These are phyloP conservation scores for Neonectria punicea DNA, from an alignment of 2,329 filamentous ascomycete species.

Conservation along the genomic window DNA sequence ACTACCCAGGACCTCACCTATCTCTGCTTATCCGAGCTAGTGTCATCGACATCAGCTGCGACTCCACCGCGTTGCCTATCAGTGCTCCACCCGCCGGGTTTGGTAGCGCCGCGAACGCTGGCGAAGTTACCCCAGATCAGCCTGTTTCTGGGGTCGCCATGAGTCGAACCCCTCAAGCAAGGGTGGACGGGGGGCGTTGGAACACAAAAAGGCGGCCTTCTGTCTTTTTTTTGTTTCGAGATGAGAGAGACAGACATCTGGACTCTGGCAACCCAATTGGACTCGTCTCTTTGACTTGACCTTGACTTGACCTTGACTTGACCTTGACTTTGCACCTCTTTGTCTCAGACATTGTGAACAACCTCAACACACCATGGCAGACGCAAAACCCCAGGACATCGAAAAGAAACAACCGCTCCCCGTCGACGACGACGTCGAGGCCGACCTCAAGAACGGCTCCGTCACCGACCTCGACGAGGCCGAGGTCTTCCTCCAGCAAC, in stretches of 20 bases:
- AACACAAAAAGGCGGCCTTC: constrained; percentile 31
- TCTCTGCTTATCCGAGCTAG: constrained; percentile 20
- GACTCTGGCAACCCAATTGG: not conserved
- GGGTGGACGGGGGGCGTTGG: not conserved
- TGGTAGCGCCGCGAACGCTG: not conserved
- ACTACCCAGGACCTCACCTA: not conserved
- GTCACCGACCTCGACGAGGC: constrained; percentile 42
- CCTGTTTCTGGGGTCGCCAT: constrained; percentile 24
- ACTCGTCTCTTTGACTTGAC: not conserved
- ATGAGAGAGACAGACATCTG: not conserved
- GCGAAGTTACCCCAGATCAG: constrained; percentile 35
- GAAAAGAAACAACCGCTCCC: constrained; percentile 35
- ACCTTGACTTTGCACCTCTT: no score
- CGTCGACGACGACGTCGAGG: constrained; percentile 37
- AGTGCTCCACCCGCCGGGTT: constrained; percentile 29
- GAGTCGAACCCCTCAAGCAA: constrained; percentile 20
- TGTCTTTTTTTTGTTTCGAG: constrained; percentile 11
- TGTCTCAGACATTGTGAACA: no score
- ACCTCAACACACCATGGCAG: constrained; percentile 28
- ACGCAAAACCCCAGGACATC: constrained; percentile 31
- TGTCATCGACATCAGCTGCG: constrained; percentile 17
- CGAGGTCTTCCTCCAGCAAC: constrained; percentile 41
- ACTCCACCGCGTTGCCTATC: constrained; percentile 24
- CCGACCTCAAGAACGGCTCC: constrained; percentile 38
- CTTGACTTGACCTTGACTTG: not conserved